Percentiles rank a stretch among this genome's conserved stretches.
Evolutionary conservation across 208 protist genomes (phyloP).

Genomic region (Perkinsela sp.): DNA sequence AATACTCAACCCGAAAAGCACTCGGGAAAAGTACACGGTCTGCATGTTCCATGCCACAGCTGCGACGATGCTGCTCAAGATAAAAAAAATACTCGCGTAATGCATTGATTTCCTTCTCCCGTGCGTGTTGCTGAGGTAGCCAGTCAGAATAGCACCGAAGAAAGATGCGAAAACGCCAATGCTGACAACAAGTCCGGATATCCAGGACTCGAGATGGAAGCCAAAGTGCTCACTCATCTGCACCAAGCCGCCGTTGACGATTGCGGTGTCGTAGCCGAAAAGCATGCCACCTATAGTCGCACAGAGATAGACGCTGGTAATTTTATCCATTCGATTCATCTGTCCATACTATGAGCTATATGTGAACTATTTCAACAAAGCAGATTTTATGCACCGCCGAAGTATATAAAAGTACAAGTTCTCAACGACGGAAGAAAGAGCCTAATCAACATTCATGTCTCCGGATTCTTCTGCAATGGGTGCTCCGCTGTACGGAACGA

Average conservation of each 20-base stretch:
- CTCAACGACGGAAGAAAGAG: no score
- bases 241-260: constrained; percentile 61
- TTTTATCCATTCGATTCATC: no score
- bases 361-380: no score
- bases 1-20: constrained; percentile 48
- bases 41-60: constrained; percentile 20
- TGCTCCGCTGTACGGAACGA: no score
- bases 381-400: no score
- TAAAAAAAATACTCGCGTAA: constrained; percentile 36
- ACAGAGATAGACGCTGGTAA: constrained; percentile 12
- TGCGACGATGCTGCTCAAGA: constrained; percentile 37
- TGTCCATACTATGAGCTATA: no score
- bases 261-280: constrained; percentile 69
- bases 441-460: no score
- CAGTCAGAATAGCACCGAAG: constrained; percentile 30
- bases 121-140: constrained; percentile 25
- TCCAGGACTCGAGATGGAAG: constrained; percentile 32
- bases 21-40: constrained; percentile 30
- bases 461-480: no score
- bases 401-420: no score
- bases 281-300: constrained; percentile 60
- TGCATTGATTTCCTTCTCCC: constrained; percentile 35
- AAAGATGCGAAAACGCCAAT: constrained; percentile 48
- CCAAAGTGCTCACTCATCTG: constrained; percentile 67
- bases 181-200: constrained; percentile 40